Evolutionary conservation across 305 asterid species (phyloP), one percentile per base, ranked within the genome.

Genomic region (Fraxinus albicans): DNA sequence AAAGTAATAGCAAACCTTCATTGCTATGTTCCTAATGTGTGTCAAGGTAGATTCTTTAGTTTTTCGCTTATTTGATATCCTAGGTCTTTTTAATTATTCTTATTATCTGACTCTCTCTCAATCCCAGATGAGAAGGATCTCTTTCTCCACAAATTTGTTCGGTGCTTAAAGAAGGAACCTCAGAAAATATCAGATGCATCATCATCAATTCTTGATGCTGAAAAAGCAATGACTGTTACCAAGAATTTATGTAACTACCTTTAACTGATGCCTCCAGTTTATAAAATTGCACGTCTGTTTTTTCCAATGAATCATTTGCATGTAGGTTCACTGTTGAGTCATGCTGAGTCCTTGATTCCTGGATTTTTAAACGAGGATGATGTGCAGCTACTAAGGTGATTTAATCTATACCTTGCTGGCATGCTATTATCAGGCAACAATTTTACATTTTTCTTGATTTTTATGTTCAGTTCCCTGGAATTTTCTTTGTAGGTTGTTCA

Each of bases 1-100:
- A 97, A 97, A 93, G 93, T 95, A 85, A 90, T 97, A 35, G 99
- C 99, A 83, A 97, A 97, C 86, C 99, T 97, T 86, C 98, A 95
- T 65, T 97, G 99, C 89, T 94, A 87, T 86, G 96, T 91, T 87
- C 98, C 99, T 40, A 95, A 90, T 78, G 94, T 95, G 73, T 95
- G 99, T 87, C 96, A 89, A 91, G 99, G 99, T 95, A 90, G 89
- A 82, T 70, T 80, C 17, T 76, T 69, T 35, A 74, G 65, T 25
- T 50, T 10, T 83, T 77, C 81, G 78, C 79, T 73, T 79, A 19
- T 83, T 77, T 77, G 34, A 67, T 60, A 15, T 84, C 72, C 76
- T 73, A 53, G 79, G 42, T 79, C 29, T 36, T 81, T 80, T 73
- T 29, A 33, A 70, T 80, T 69, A 10, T 58, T 25, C 34, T 73